These are phyloP conservation scores for Chaetomidium leptoderma DNA, from an alignment of 495 filamentous ascomycete genomes.

Conservation along the genomic window DNA sequence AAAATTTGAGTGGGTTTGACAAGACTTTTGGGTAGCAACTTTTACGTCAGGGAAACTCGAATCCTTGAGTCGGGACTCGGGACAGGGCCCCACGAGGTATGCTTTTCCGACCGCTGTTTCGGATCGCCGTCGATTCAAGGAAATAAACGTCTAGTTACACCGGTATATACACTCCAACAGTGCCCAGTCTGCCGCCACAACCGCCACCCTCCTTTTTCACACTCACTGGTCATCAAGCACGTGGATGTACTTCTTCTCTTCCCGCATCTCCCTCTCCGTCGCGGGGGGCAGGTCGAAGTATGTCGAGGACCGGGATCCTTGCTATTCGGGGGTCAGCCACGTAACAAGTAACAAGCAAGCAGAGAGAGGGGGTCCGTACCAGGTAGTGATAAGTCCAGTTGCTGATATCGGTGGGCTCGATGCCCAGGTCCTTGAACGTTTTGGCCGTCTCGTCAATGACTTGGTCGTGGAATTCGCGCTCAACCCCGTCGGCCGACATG, in stretches of 20 bases:
- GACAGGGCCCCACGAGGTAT: neutral
- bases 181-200: slow-evolving; percentile 15
- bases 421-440: slow-evolving; percentile 90
- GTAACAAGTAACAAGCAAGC: neutral
- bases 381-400: slow-evolving; percentile 86
- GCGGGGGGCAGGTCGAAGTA: slow-evolving; percentile 91
- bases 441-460: slow-evolving; percentile 85
- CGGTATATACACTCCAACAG: slow-evolving; percentile 42
- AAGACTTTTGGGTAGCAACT: neutral
- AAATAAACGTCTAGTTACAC: slow-evolving; percentile 32
- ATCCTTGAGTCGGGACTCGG: neutral
- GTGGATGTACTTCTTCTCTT: slow-evolving; percentile 95
- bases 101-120: slow-evolving; percentile 1
- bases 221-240: slow-evolving; percentile 88
- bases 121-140: slow-evolving; percentile 15
- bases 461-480: slow-evolving; percentile 93
- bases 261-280: slow-evolving; percentile 87
- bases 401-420: slow-evolving; percentile 77
- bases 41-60: neutral
- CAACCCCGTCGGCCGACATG: slow-evolving; percentile 78
- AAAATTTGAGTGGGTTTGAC: slow-evolving; percentile 11
- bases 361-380: slow-evolving; percentile 51
- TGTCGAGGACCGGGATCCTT: slow-evolving; percentile 74
- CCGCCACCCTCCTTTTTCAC: slow-evolving; percentile 26
- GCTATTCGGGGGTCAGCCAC: slow-evolving; percentile 47